Percentiles rank a stretch among this genome's conserved stretches.
These are phyloP conservation scores for Aspergillus kassunensis DNA, from an alignment of 495 filamentous ascomycete species.

Conservation along the genomic window DNA sequence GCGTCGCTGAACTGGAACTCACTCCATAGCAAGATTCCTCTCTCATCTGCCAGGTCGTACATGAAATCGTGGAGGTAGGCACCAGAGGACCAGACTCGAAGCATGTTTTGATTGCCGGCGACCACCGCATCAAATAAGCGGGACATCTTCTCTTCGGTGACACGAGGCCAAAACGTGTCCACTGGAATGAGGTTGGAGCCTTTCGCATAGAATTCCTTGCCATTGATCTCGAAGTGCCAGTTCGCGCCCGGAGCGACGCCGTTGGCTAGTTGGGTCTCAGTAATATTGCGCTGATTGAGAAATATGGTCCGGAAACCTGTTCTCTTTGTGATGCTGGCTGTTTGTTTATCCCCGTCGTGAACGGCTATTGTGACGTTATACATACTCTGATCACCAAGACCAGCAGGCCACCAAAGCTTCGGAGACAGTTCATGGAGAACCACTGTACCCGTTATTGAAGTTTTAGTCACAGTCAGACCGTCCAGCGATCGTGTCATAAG, in stretches of 20 bases:
- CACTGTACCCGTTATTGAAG: slow-evolving; percentile 49
- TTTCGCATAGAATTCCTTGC: slow-evolving; percentile 64
- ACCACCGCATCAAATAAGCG: slow-evolving; percentile 54
- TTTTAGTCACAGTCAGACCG: slow-evolving; percentile 41
- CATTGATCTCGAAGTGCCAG: slow-evolving; percentile 69
- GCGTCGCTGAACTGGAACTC: slow-evolving; percentile 66
- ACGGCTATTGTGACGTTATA: slow-evolving; percentile 55
- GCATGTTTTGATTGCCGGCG: slow-evolving; percentile 65
- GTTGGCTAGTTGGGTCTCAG: slow-evolving; percentile 49
- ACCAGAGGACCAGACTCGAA: slow-evolving; percentile 63
- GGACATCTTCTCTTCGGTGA: slow-evolving; percentile 50
- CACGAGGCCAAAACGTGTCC: slow-evolving; percentile 63
- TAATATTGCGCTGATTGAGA: slow-evolving; percentile 57
- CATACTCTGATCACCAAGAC: slow-evolving; percentile 55
- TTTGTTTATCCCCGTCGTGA: slow-evolving; percentile 26
- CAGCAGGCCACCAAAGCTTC: slow-evolving; percentile 62
- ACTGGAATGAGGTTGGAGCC: slow-evolving; percentile 65
- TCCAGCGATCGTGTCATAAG: slow-evolving; percentile 41
- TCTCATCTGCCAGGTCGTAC: slow-evolving; percentile 64
- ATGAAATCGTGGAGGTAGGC: slow-evolving; percentile 65
- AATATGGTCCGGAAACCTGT: slow-evolving; percentile 67
- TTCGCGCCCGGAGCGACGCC: slow-evolving; percentile 62
- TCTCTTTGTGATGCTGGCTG: slow-evolving; percentile 49
- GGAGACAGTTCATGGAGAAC: slow-evolving; percentile 43
- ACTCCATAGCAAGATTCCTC: slow-evolving; percentile 63